Conservation (phyloP, 257 asterid genomes). For the Fraxinus cuspidata region DNA sequence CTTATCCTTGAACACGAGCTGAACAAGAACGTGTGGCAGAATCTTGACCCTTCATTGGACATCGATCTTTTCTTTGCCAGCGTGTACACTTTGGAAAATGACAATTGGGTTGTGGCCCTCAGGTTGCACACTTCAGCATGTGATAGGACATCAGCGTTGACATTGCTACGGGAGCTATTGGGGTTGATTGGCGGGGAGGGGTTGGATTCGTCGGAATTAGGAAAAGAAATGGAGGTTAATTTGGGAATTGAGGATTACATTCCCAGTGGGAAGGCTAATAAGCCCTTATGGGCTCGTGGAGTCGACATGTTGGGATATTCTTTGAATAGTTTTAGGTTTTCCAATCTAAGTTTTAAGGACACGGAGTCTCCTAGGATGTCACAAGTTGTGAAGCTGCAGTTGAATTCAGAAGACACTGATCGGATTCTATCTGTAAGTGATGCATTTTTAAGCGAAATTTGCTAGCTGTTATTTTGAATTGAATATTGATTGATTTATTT, state of each 20-base stretch:
- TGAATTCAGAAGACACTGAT: constrained; percentile 49
- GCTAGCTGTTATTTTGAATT: background rate
- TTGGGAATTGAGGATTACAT: constrained; percentile 69
- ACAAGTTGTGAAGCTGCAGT: constrained; percentile 59
- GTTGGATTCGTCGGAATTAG: constrained; percentile 24
- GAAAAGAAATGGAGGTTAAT: constrained; percentile 37
- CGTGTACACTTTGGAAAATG: constrained; percentile 41
- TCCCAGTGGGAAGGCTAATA: constrained; percentile 64
- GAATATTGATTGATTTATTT: background rate
- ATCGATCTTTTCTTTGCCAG: constrained; percentile 62
- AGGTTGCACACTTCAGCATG: constrained; percentile 82
- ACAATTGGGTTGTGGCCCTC: constrained; percentile 51
- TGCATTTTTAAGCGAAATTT: background rate
- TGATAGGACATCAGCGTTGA: constrained; percentile 67
- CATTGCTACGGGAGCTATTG: constrained; percentile 57
- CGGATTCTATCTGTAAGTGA: constrained; percentile 66
- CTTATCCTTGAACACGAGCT: constrained; percentile 79
- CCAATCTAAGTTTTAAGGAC: constrained; percentile 58
- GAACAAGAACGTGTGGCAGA: constrained; percentile 57
- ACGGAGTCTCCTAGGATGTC: constrained; percentile 53
- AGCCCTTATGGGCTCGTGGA: constrained; percentile 91
- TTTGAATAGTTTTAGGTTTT: constrained; percentile 66
- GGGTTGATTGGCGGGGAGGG: constrained; percentile 38
- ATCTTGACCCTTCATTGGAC: constrained; percentile 38
- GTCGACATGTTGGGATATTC: constrained; percentile 80